Base-by-base conservation (phyloP, 345 rosid genomes). In the Stellera chamaejasme region DNA sequence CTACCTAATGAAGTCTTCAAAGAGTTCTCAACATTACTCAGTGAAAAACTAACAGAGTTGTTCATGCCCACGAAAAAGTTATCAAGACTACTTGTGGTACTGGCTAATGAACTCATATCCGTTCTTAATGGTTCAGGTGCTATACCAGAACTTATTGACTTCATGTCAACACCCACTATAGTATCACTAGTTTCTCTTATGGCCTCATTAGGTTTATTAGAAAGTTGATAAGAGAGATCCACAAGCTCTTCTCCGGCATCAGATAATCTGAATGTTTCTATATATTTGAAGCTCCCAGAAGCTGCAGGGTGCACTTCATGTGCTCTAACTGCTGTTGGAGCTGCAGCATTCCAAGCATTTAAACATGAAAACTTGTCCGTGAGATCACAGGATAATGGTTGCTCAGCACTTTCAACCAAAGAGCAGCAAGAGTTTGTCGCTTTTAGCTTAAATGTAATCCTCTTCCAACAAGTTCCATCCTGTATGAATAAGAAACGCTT, bases 1-100 rank as follows among this genome's bases (percentile, higher is more conserved):
- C 76, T 60, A 48, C 86, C 91, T 57, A 88, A 63, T 55, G 83
- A 70, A 77, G 68, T 77, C 64, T 79, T 78, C 14, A 84, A 56
- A 47, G 71, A 68, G 65, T 56, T 67, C 56, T 78, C 89, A 68
- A 84, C 89, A 47, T 81, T 73, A 58, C 57, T 76, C 16, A 83
- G 53, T 46, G 90, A 82, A 55, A 79, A 65, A 19, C 68, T 71
- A 59, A 86, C 32, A 32, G 93, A 77, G 12, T 74, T 76, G 50
- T 62, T 68, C 45, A 73, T 47, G 48, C 74, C 78, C 42, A 81
- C 69, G 39, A 80, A 50, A 62, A 80, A 61, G 56, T 86, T 85
- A 56, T 74, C 80, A 48, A 79, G 59, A 65, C 73, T 79, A 43
- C 74, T 73, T 66, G 76, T 82, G 4, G 52, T 62, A 59, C 68